Evolutionary conservation across 495 filamentous ascomycete species (phyloP), one percentile per base, ranked within the genome.

Genomic region (Antarctomyces pellizariae): DNA sequence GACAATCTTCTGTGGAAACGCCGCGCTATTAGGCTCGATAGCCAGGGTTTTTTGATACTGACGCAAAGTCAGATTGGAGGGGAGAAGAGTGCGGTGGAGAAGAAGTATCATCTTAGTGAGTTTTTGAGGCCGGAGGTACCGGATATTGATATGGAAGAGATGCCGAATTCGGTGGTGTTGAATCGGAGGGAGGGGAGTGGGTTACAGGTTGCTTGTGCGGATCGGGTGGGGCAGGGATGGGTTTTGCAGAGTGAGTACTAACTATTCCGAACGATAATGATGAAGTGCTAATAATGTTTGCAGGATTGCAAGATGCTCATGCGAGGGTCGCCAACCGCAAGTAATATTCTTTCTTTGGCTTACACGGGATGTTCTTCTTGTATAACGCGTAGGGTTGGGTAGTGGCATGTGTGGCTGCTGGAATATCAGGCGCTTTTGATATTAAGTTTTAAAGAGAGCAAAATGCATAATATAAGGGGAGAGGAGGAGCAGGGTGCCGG

Each of bases 1-100:
- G 83, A 89, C 44, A 83, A 71, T 23, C 58, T 92, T 13, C 56
- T 93, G 6, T 93, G 83, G 83, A 91, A 90, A 49, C 71, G 79
- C 26, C 67, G 82, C 26, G 70, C 66, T 39, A 67, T 90, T 51
- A 62, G 69, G 26, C 57, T 93, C 24, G 75, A 89, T 43, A 60
- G 59, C 32, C 56, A 71, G 24, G 83, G 83, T 6, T 72, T 71
- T 39, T 45, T 93, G 22, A 65, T 86, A 32, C 31, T 49, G 25
- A 33, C 44, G 20, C 30, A 39, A 9, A 25, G 19, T 19, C 13
- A 52, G 47, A 31, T 42, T 36, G 22, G 42, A 47, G 36, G 47
- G 51, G 20, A 54, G 34, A 41, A 54, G 45, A 51, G 43, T 32
- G 46, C 39, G 5, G 41, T 50, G 26, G 55, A 65, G 33, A 83